Evolutionary conservation across 345 rosid species (phyloP).

Genomic region (Pseudoturritis turrita): DNA sequence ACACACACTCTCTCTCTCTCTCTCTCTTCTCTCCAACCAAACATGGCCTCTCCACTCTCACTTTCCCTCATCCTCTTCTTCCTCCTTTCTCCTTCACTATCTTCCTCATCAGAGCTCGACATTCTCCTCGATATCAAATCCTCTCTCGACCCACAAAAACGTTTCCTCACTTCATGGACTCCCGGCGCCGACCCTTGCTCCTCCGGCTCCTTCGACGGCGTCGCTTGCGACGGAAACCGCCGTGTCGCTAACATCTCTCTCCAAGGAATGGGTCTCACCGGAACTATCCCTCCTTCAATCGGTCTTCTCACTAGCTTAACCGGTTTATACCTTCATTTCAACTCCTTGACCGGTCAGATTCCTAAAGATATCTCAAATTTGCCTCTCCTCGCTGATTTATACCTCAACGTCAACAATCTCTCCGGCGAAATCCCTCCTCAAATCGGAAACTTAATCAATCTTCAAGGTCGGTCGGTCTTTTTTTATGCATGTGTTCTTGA

Average conservation of each 20-base stretch:
- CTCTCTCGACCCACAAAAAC: conserved; percentile 73
- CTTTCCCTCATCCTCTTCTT: conserved; percentile 24
- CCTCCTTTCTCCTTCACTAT: conserved; percentile 29
- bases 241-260: conserved; percentile 81
- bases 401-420: conserved; percentile 80
- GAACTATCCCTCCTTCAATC: conserved; percentile 67
- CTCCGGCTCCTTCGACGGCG: conserved; percentile 62
- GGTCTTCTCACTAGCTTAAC: conserved; percentile 75
- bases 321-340: conserved; percentile 88
- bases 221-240: conserved; percentile 71
- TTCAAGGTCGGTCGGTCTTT: conserved; percentile 66
- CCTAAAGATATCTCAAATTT: conserved; percentile 68
- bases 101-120: conserved; percentile 53
- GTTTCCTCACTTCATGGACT: conserved; percentile 69
- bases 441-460: conserved; percentile 62
- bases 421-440: conserved; percentile 73
- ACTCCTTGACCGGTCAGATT: conserved; percentile 63
- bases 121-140: conserved; percentile 71
- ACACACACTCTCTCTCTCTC: conserved; percentile 12
- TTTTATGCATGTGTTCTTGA: conserved; percentile 19
- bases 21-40: conserved; percentile 40
- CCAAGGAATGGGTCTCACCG: conserved; percentile 84
- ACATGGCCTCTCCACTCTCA: conserved; percentile 37
- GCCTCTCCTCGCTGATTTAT: conserved; percentile 63
- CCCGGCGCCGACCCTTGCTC: conserved; percentile 53